Percentiles rank a stretch among this genome's conserved stretches.
phyloP scores from a whole-genome alignment of 805 yeast genomes.

The Myxozyma geophila region DNA sequence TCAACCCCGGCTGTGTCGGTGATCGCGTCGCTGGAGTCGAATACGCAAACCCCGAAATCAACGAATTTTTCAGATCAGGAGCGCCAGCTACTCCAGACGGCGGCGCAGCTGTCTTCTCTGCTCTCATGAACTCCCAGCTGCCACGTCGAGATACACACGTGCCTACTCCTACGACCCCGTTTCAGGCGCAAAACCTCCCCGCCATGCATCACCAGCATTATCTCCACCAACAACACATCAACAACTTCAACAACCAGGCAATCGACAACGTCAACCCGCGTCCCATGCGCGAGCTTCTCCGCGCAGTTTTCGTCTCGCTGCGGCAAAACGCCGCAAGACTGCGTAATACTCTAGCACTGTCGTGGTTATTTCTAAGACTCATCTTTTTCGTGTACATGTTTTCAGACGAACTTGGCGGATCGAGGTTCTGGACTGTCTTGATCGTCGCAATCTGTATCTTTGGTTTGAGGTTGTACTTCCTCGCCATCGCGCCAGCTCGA shows the following conservation, averaged over 20 bases:
- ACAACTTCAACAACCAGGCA: not conserved
- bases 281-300: not conserved
- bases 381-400: constrained; percentile 29
- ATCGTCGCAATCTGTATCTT: constrained; percentile 23
- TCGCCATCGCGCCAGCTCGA: not conserved
- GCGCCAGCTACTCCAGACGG: constrained; percentile 21
- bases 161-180: not conserved
- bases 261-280: not conserved
- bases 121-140: constrained; percentile 14
- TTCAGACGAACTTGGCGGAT: constrained; percentile 26
- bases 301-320: constrained; percentile 6
- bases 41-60: constrained; percentile 7
- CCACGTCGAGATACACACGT: not conserved
- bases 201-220: not conserved
- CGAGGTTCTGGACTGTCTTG: constrained; percentile 26
- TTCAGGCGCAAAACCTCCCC: not conserved
- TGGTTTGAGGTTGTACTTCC: constrained; percentile 14
- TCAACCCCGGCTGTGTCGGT: constrained; percentile 10
- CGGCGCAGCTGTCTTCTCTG: constrained; percentile 18
- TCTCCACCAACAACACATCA: constrained; percentile 1
- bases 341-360: constrained; percentile 21
- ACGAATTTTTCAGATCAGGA: constrained; percentile 17
- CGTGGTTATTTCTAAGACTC: constrained; percentile 31
- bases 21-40: constrained; percentile 20
- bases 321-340: constrained; percentile 20